Conservation (phyloP, 352 stramenopile genomes). For the Pythium insidiosum region DNA sequence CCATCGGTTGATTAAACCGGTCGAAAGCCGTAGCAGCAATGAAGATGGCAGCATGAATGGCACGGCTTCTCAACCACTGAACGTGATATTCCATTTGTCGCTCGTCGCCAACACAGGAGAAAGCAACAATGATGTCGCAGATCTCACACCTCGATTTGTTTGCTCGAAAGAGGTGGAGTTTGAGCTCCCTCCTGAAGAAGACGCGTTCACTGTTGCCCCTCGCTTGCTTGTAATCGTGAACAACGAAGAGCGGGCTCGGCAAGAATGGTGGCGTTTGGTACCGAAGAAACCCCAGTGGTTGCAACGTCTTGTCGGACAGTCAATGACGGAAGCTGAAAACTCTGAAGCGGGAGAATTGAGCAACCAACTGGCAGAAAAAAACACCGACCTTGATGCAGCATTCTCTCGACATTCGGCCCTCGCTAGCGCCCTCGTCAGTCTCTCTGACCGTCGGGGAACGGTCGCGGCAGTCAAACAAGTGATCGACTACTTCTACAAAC, state of each 20-base stretch:
- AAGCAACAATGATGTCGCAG: too few species aligned
- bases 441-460: not conserved
- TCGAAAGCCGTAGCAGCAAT: too few species aligned
- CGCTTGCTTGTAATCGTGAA: too few species aligned
- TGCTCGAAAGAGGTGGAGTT: too few species aligned
- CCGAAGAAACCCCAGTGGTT: not conserved
- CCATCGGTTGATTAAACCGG: slow-evolving; percentile 6
- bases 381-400: not conserved
- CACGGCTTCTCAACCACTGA: too few species aligned
- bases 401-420: not conserved
- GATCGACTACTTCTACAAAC: slow-evolving; percentile 11
- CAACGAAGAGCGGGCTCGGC: too few species aligned
- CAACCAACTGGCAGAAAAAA: not conserved
- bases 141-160: too few species aligned
- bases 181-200: too few species aligned
- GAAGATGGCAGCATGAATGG: too few species aligned
- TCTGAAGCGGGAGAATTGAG: not conserved
- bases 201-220: too few species aligned
- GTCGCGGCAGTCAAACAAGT: not conserved
- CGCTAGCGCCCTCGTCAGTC: not conserved
- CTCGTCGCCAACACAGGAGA: too few species aligned
- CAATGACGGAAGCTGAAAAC: not conserved
- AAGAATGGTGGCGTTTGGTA: not conserved
- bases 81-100: too few species aligned
- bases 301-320: not conserved